phyloP scores from a whole-genome alignment of 2,329 filamentous ascomycete species.

The Ambrosiella beaveri region DNA sequence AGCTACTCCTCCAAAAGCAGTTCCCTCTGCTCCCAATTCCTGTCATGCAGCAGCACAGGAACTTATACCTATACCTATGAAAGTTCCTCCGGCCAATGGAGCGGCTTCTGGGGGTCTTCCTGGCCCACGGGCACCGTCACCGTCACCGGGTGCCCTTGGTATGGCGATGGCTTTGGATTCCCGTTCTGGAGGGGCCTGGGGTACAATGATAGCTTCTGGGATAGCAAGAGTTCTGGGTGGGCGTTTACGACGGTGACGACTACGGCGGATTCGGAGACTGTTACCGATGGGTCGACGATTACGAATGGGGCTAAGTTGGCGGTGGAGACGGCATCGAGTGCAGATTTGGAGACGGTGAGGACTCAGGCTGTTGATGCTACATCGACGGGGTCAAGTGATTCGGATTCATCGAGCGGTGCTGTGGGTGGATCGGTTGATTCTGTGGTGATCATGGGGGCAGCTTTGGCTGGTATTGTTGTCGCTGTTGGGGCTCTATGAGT shows the following conservation, averaged over 20 bases:
- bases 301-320: constrained; percentile 10
- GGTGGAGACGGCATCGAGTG: constrained; percentile 13
- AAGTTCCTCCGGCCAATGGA: constrained; percentile 12
- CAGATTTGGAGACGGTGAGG: constrained; percentile 13
- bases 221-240: constrained; percentile 15
- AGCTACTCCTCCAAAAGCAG: constrained; percentile 15
- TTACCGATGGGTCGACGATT: constrained; percentile 10
- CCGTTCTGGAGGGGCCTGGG: constrained; percentile 16
- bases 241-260: constrained; percentile 15
- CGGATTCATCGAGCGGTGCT: constrained; percentile 7
- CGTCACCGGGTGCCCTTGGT: constrained; percentile 17
- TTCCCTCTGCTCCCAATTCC: constrained; percentile 16
- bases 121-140: constrained; percentile 16
- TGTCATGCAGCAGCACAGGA: constrained; percentile 14
- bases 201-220: constrained; percentile 15
- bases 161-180: constrained; percentile 15
- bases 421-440: constrained; percentile 4
- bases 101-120: constrained; percentile 12
- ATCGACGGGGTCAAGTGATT: constrained; percentile 7
- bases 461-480: constrained; percentile 14
- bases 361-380: constrained; percentile 15
- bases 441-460: constrained; percentile 14
- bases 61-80: constrained; percentile 17
- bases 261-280: constrained; percentile 12
- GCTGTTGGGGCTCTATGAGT: constrained; percentile 15